These are phyloP conservation scores for Fusarium pseudonygamai DNA, from an alignment of 2,329 filamentous ascomycete species.

Conservation along the genomic window DNA sequence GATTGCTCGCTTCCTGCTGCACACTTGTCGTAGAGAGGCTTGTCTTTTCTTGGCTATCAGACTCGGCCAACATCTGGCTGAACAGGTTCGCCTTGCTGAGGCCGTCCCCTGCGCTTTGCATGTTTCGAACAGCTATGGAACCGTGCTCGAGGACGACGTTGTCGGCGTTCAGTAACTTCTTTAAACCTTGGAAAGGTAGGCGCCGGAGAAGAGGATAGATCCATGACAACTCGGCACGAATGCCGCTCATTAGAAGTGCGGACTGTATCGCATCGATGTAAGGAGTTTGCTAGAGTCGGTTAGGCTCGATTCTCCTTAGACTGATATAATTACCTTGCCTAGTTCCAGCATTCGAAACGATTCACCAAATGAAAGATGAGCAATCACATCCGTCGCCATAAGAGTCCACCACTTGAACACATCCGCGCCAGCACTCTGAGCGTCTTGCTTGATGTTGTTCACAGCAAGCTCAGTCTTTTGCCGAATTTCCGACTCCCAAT, in stretches of 20 bases:
- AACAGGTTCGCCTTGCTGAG: not conserved
- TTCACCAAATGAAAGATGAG: slow-evolving; percentile 22
- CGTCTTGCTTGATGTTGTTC: not conserved
- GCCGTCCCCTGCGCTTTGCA: not conserved
- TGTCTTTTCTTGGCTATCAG: not conserved
- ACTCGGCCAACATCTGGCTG: not conserved
- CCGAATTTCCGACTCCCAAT: slow-evolving; percentile 18
- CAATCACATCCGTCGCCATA: slow-evolving; percentile 25
- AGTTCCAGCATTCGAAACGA: slow-evolving; percentile 24
- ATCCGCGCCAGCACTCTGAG: not conserved
- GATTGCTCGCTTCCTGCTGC: not conserved
- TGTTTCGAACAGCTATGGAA: not conserved
- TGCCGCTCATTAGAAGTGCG: not conserved
- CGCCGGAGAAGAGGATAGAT: not conserved
- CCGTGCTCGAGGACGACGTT: not conserved
- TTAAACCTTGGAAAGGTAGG: rapidly evolving
- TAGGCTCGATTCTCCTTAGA: no score
- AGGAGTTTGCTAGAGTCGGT: not conserved
- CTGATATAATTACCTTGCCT: slow-evolving; percentile 16
- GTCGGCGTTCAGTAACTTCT: not conserved
- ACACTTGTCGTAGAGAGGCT: not conserved
- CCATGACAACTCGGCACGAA: not conserved
- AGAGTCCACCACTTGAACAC: slow-evolving; percentile 34
- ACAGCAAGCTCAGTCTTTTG: not conserved
- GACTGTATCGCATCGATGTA: slow-evolving; percentile 1